Evolutionary conservation across 2,329 filamentous ascomycete species (phyloP), one percentile per base, ranked within the genome.

Genomic region (Aureobasidium musti): DNA sequence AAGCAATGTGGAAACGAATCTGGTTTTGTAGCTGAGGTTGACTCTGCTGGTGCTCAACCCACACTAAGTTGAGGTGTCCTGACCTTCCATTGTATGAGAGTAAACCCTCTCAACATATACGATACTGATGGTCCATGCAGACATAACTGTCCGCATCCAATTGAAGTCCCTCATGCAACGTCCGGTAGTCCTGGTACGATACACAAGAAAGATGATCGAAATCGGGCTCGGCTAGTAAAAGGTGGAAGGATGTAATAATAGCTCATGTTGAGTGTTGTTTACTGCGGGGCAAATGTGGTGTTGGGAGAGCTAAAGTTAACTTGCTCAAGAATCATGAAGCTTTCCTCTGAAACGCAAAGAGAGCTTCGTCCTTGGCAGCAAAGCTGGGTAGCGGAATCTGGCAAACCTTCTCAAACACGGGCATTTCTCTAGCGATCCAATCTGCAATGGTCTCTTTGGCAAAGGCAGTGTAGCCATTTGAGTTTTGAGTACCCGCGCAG

Each of bases 401-500:
- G 17, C 85, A 81, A 2, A 85, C 80, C 75, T 84, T 83, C 59
- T 82, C 81, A 84, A 87, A 92, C 30, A 73, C 74, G 71, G 71
- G 69, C 72, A 85, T 82, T 73, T 88, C 84, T 56, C 75, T 78
- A 68, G 77, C 82, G 78, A 91, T 87, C 79, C 86, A 92, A 72
- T 87, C 82, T 71, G 88, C 87, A 75, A 91, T 86, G 28, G 83
- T 87, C 75, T 83, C 79, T 70, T 83, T 80, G 64, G 80, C 82
- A 74, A 92, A 91, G 0, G 84, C 87, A 0, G 90, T 92, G 74
- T 90, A 92, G 1, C 89, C 88, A 75, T 91, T 92, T 23, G 78
- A 77, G 74, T 91, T 92, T 78, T 91, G 89, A 26, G 90, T 91
- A 23, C 89, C 89, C 1, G 89, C 89, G 17, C 90, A 86, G n/a